phyloP scores from a whole-genome alignment of 768 basidiomycete genomes.

The Lactarius vividus region DNA sequence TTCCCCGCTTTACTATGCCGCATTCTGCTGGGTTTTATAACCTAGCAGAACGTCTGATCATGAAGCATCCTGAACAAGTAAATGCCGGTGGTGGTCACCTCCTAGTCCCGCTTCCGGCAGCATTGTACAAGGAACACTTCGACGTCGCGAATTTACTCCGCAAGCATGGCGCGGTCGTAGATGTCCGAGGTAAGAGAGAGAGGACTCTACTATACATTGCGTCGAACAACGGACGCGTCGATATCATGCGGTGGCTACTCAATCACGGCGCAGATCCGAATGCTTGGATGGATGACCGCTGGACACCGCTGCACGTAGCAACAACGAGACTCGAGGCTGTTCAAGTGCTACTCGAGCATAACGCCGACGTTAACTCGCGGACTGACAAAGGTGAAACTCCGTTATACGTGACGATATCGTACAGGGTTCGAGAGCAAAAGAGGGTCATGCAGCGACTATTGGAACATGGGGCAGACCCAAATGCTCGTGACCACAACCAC shows the following conservation, averaged over 20 bases:
- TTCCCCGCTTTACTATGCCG: background rate
- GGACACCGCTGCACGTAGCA: background rate
- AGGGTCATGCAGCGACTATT: background rate
- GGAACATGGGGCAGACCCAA: background rate
- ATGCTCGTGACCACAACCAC: background rate
- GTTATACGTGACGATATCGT: too few relatives aligned
- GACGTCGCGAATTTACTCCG: background rate
- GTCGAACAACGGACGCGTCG: background rate
- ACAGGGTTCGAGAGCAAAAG: too few relatives aligned
- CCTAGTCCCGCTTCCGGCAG: background rate
- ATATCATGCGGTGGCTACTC: background rate
- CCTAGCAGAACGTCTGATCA: background rate
- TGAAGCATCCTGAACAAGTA: background rate
- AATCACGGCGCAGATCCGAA: background rate
- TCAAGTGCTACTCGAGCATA: background rate
- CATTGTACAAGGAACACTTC: background rate
- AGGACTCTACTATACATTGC: background rate
- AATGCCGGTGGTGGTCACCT: background rate
- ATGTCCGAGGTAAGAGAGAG: background rate
- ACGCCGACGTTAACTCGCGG: background rate
- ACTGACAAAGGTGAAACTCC: too few relatives aligned
- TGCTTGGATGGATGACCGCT: fast-evolving
- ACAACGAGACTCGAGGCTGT: background rate
- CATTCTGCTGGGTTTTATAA: background rate
- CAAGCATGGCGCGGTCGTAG: background rate